These are phyloP conservation scores for Fusarium sp. DNA, from an alignment of 2,329 filamentous ascomycete species.

Conservation along the genomic window DNA sequence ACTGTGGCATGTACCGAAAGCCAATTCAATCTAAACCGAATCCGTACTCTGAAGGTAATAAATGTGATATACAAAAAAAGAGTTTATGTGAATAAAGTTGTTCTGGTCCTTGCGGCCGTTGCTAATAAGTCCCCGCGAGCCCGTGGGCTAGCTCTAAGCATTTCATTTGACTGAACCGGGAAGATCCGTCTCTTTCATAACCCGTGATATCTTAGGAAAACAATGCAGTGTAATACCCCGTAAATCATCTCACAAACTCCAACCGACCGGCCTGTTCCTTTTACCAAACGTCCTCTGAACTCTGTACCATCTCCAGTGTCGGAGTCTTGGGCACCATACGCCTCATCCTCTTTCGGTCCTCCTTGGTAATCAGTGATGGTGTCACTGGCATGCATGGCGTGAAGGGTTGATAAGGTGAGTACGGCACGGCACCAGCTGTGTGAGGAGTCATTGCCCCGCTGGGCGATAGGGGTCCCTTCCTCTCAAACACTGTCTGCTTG, in stretches of 20 bases:
- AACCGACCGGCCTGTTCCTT: constrained; percentile 2
- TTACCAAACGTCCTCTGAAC: constrained; percentile 73
- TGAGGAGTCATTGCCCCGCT: constrained; percentile 70
- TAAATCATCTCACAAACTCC: constrained; percentile 11
- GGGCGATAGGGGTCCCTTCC: constrained; percentile 65
- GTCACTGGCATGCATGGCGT: constrained; percentile 81
- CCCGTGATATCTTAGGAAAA: constrained; percentile 44
- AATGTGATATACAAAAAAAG: constrained; percentile 29
- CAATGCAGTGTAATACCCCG: constrained; percentile 23
- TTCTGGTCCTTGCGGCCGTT: constrained; percentile 20
- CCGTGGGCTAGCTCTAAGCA: constrained; percentile 20
- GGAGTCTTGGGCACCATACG: constrained; percentile 72
- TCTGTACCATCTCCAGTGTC: constrained; percentile 70
- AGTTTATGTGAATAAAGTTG: constrained; percentile 25
- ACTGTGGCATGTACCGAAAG: neutral
- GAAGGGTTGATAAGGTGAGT: constrained; percentile 83
- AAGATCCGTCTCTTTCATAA: constrained; percentile 26
- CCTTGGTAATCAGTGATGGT: constrained; percentile 76
- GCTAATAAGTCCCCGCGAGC: constrained; percentile 21
- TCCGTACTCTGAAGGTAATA: constrained; percentile 1
- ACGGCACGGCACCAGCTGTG: constrained; percentile 72
- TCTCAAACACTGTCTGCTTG: constrained; percentile 74
- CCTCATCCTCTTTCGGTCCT: constrained; percentile 76
- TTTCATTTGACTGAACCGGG: constrained; percentile 12
- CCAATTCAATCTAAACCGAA: constrained; percentile 1